Evolutionary conservation across 75 land plant species (phyloP), one percentile per base, ranked within the genome.

Genomic region (Selaginella tamariscina): DNA sequence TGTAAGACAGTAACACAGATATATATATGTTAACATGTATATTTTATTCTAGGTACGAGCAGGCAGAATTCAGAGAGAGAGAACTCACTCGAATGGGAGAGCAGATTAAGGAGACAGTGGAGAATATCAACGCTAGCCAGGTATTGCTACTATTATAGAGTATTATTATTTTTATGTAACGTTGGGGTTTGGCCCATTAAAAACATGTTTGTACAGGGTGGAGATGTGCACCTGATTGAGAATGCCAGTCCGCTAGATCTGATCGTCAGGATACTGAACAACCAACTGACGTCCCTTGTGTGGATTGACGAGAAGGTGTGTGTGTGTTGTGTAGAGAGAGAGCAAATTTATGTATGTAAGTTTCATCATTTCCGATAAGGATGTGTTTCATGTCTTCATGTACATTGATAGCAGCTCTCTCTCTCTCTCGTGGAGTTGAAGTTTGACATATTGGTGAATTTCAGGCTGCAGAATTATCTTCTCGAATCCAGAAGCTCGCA

Each of bases 221-320:
- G 75, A 23, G 78, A 77, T 56, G 39, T 74, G 65, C 70, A 74
- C 26, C 28, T 69, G 56, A 59, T 33, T 23, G 86, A 87, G 69
- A 85, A 80, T 20, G 80, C 81, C 78, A 87, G 81, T 79, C 98
- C 98, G 1, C 32, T 94, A 54, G 98, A 94, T 70, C 76, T 74
- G 56, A 88, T 86, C 65, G 91, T 85, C 29, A 75, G 80, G 24
- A 90, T 94, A 65, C 77, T 94, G 24, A 89, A 94, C 75, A 94
- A 89, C 69, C 99, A 94, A 62, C 73, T 94, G 44, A 88, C 84
- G 62, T 83, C 99, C 21, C 67, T 94, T 30, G 78, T 94, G 77
- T 94, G 95, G 95, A 90, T 94, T 64, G 96, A 90, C 77, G 99
- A 89, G 62, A 94, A 94, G 96, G 99, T 89, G 13, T 1, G 31